These are phyloP conservation scores for Lentinula aciculospora DNA, from an alignment of 768 basidiomycete species.

Conservation along the genomic window DNA sequence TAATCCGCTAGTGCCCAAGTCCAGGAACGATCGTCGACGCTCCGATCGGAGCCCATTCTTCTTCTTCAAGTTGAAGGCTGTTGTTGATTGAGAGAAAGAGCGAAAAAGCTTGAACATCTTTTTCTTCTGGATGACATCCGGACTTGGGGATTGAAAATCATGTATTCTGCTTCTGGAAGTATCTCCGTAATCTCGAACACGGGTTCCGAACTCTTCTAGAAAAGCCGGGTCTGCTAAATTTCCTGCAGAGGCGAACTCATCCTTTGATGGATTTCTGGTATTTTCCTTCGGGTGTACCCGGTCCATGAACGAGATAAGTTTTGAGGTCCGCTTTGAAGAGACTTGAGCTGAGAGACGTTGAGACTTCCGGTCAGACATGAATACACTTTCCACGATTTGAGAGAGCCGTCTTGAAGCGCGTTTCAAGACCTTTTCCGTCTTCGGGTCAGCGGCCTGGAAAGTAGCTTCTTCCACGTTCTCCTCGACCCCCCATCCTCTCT, in stretches of 20 bases:
- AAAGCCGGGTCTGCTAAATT: no score
- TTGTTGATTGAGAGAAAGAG: not conserved
- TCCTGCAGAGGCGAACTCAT: not conserved
- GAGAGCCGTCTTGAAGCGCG: not conserved
- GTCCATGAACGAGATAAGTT: not conserved
- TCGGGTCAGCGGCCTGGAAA: not conserved
- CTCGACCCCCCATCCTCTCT: conserved; percentile 2
- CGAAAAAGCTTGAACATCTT: not conserved
- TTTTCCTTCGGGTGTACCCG: not conserved
- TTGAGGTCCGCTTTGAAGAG: not conserved
- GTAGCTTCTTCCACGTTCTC: not conserved
- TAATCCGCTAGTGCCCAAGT: not conserved
- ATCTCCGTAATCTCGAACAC: not conserved
- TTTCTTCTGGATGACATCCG: not conserved
- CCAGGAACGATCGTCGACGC: not conserved
- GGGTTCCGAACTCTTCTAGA: not conserved
- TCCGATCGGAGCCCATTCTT: not conserved
- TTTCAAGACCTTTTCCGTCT: not conserved
- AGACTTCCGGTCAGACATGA: not conserved
- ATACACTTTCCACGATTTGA: not conserved
- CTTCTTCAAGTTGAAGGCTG: not conserved
- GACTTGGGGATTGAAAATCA: not conserved
- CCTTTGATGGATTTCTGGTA: not conserved
- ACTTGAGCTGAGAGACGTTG: not conserved
- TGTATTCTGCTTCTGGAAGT: not conserved